These are phyloP conservation scores for Nakazawaea anatomiae DNA, from an alignment of 805 yeast species.

Conservation along the genomic window DNA sequence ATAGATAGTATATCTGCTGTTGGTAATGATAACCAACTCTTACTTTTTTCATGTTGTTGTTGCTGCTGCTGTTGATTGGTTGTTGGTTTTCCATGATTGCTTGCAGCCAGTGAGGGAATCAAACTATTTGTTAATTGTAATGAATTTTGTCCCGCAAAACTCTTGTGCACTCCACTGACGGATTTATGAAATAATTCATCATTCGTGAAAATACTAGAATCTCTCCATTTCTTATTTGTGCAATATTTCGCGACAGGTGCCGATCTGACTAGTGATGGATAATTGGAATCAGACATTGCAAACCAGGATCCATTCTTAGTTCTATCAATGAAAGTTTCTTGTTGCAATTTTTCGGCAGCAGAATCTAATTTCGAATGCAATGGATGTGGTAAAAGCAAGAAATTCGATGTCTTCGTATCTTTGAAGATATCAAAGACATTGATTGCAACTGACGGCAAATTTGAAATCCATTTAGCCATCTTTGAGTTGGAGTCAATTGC, in stretches of 20 bases:
- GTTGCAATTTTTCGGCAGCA: not conserved
- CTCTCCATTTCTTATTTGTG: slow-evolving; percentile 36
- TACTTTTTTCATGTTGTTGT: not conserved
- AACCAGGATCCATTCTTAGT: slow-evolving; percentile 70
- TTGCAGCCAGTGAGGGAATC: slow-evolving; percentile 5
- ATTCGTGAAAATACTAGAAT: slow-evolving; percentile 28
- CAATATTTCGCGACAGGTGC: slow-evolving; percentile 73
- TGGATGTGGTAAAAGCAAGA: slow-evolving; percentile 66
- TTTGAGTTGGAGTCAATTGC: slow-evolving; percentile 69
- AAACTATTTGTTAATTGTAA: slow-evolving; percentile 1
- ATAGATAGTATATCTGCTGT: slow-evolving; percentile 10
- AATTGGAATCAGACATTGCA: slow-evolving; percentile 73
- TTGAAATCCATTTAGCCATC: slow-evolving; percentile 74
- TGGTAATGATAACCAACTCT: slow-evolving; percentile 10
- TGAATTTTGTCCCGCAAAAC: slow-evolving; percentile 4
- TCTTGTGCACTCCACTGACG: slow-evolving; percentile 45
- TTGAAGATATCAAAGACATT: slow-evolving; percentile 72
- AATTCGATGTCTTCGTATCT: slow-evolving; percentile 23
- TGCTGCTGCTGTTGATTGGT: not conserved
- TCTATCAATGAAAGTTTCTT: slow-evolving; percentile 61
- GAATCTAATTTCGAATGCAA: slow-evolving; percentile 33
- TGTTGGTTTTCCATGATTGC: not conserved
- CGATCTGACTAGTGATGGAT: slow-evolving; percentile 75
- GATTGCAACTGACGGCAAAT: slow-evolving; percentile 65
- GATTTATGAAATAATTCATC: slow-evolving; percentile 35